Evolutionary conservation across 192 early-diverging fungal genomes (phyloP).

Genomic region (Umbelopsis ramanniana): DNA sequence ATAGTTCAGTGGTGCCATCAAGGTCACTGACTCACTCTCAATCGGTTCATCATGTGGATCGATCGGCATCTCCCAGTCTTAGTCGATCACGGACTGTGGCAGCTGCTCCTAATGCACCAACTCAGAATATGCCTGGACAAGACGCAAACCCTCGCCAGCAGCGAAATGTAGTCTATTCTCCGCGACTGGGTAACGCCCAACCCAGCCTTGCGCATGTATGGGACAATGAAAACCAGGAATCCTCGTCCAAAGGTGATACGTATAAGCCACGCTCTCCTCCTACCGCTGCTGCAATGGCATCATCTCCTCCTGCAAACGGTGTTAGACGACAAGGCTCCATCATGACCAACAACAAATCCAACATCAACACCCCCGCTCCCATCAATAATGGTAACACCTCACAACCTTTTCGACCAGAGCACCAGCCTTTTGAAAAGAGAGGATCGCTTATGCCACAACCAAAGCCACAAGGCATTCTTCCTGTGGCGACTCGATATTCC

Average conservation of each 20-base stretch:
- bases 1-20: conserved; percentile 8
- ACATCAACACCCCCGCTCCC: background rate
- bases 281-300: background rate
- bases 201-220: background rate
- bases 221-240: background rate
- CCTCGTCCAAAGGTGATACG: background rate
- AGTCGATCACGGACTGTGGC: conserved; percentile 5
- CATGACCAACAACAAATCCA: background rate
- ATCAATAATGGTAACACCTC: background rate
- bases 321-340: conserved; percentile 9
- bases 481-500: conserved; percentile 21
- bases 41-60: background rate
- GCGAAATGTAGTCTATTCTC: conserved; percentile 14
- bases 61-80: background rate
- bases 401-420: background rate
- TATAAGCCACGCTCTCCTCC: background rate
- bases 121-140: conserved; percentile 11
- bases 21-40: background rate
- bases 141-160: conserved; percentile 8
- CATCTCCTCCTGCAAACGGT: conserved; percentile 5
- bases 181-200: background rate
- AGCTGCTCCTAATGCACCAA: background rate
- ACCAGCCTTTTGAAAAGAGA: conserved; percentile 18
- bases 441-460: conserved; percentile 14
- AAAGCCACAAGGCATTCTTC: conserved; percentile 26